phyloP scores from a whole-genome alignment of 177 flowering plant genomes.

The Vitis hybrid region DNA sequence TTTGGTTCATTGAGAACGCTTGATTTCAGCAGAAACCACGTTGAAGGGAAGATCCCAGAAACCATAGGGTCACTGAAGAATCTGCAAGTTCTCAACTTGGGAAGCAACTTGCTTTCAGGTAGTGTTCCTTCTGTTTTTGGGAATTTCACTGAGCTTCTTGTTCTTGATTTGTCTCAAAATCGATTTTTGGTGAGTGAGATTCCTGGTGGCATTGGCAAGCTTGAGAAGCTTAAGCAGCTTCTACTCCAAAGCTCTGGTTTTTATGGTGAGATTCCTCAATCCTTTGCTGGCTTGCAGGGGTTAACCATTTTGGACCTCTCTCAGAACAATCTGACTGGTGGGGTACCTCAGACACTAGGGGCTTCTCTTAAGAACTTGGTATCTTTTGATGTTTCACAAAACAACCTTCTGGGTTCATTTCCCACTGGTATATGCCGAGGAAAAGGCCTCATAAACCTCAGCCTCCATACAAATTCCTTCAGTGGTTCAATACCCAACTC shows the following conservation, averaged over 20 bases:
- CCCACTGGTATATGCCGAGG: slow-evolving; percentile 61
- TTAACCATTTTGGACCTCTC: slow-evolving; percentile 71
- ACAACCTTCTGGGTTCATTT: slow-evolving; percentile 66
- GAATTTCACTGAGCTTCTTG: slow-evolving; percentile 58
- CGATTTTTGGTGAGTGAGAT: slow-evolving; percentile 60
- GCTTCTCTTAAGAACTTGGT: slow-evolving; percentile 42
- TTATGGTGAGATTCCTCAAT: slow-evolving; percentile 62
- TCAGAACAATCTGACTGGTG: slow-evolving; percentile 73
- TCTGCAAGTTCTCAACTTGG: slow-evolving; percentile 69
- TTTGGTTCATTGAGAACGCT: slow-evolving; percentile 53
- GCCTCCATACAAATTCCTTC: slow-evolving; percentile 70
- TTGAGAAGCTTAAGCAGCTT: slow-evolving; percentile 62
- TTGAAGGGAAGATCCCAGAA: slow-evolving; percentile 71
- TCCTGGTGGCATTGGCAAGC: slow-evolving; percentile 57
- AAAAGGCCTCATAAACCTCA: slow-evolving; percentile 47
- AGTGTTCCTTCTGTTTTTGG: slow-evolving; percentile 52
- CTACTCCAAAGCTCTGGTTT: slow-evolving; percentile 69
- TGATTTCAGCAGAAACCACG: slow-evolving; percentile 70
- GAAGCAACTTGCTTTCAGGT: slow-evolving; percentile 74
- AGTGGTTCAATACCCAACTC: slow-evolving; percentile 53
- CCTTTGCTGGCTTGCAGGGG: slow-evolving; percentile 50
- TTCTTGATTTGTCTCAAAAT: slow-evolving; percentile 78
- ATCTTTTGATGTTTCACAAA: slow-evolving; percentile 75
- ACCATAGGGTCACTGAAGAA: slow-evolving; percentile 45
- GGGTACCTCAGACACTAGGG: slow-evolving; percentile 46